A percentile compares a stretch with the other conserved stretches of the same genome.
These are phyloP conservation scores for Periglandula ipomoeae DNA, from an alignment of 2,329 filamentous ascomycete species.

Conservation along the genomic window DNA sequence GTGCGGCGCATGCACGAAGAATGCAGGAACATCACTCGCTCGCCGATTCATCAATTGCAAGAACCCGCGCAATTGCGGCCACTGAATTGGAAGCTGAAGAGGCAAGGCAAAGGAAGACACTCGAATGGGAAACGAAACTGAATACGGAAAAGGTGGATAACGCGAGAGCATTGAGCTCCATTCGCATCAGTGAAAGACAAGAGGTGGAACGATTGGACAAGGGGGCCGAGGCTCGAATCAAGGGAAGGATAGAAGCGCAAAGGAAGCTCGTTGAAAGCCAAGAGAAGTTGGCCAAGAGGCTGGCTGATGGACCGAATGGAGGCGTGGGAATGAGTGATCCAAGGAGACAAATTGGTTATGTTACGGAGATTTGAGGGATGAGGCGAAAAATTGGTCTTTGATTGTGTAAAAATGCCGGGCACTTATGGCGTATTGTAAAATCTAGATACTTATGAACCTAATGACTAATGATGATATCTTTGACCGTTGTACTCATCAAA, in stretches of 20 bases:
- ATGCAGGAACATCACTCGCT: conserved; percentile 39
- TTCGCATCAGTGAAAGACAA: conserved; percentile 41
- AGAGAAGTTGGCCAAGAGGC: conserved; percentile 29
- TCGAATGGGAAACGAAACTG: conserved; percentile 40
- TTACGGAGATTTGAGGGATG: conserved; percentile 49
- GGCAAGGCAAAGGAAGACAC: conserved; percentile 30
- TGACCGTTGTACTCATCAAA: no score
- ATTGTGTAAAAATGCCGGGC: no score
- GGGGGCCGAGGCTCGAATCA: conserved; percentile 35
- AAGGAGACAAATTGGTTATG: conserved; percentile 46
- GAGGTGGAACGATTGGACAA: conserved; percentile 40
- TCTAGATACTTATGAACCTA: no score
- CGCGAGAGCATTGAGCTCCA: conserved; percentile 38
- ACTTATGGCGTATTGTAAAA: no score
- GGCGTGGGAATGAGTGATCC: conserved; percentile 13
- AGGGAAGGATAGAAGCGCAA: conserved; percentile 39
- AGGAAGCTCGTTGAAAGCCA: conserved; percentile 41
- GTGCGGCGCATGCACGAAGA: conserved; percentile 22
- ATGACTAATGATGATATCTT: no score
- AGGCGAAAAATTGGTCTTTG: no score
- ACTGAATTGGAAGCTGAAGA: conserved; percentile 38
- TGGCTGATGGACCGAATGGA: conserved; percentile 30
- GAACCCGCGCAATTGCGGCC: conserved; percentile 34
- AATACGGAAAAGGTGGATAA: conserved; percentile 37
- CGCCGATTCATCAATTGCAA: conserved; percentile 35